Evolutionary conservation across 176 grass and related monocot genomes (phyloP), one percentile per base, ranked within the genome.

Genomic region (Rhynchospora breviuscula): DNA sequence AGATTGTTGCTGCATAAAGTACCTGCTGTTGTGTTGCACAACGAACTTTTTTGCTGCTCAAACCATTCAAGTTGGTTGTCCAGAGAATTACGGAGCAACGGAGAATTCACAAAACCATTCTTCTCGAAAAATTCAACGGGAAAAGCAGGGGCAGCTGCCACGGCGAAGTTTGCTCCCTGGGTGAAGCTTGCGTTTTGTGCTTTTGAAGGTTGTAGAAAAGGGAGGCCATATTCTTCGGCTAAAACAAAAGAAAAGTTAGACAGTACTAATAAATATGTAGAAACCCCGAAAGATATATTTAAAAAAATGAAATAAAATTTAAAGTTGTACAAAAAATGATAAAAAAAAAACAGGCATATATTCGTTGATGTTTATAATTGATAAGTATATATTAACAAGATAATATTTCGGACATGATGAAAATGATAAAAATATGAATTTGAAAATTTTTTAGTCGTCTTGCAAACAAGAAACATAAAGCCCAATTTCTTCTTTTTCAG

Each of bases 1-100:
- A 7, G 60, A 2, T 22, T 66, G n/a, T 12, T 19, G 13, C 7
- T 51, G 4, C 7, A 18, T 15, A 4, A 61, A 11, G 59, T 17
- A 88, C 82, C 83, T 67, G 81, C 19, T 11, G 87, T 63, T 15
- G 79, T 67, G 26, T 19, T 13, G 84, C 84, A 89, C 67, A 83
- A 23, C 3, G 52, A 60, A 63, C 29, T 64, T 54, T 89, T 92
- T 65, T 85, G 31, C 10, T 86, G 80, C 5, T 82, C 8, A 70
- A 92, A 89, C 90, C 85, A 92, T 46, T 44, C 7, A 78, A 92
- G 79, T 88, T 89, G 88, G 52, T 72, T 66, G 81, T 89, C 71
- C 1, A 92, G 82, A 25, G 90, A 89, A 10, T 85, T 86, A 1
- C 63, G 85, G 76, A 45, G 73, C 87, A 87, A 87, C 0, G 87